Evolutionary conservation across 345 rosid species (phyloP).

Genomic region (Raphanus raphanistrum): DNA sequence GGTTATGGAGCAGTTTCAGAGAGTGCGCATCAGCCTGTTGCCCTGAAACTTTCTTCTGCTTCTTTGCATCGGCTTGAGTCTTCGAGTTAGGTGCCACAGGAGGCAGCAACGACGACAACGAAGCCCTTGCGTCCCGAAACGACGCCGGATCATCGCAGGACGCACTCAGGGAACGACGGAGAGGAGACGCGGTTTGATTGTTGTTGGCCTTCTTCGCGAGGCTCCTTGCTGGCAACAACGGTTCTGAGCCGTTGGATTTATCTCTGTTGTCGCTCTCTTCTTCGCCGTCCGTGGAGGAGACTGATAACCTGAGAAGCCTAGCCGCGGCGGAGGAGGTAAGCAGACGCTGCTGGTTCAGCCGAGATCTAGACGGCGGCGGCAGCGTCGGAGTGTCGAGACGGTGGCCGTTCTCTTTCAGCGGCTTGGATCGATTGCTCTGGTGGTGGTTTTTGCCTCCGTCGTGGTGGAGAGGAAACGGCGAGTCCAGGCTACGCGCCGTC

Average conservation of each 20-base stretch:
- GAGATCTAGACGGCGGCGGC: slow-evolving; percentile 36
- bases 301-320: slow-evolving; percentile 53
- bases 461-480: slow-evolving; percentile 39
- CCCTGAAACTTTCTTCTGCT: slow-evolving; percentile 45
- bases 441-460: slow-evolving; percentile 28
- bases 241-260: slow-evolving; percentile 18
- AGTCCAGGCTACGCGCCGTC: slow-evolving; percentile 51
- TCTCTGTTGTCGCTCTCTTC: background rate
- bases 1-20: slow-evolving; percentile 67
- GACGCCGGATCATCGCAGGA: slow-evolving; percentile 24
- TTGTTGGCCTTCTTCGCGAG: background rate
- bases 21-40: slow-evolving; percentile 67
- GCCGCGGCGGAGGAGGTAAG: slow-evolving; percentile 54
- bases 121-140: slow-evolving; percentile 34
- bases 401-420: slow-evolving; percentile 34
- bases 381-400: slow-evolving; percentile 37
- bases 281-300: slow-evolving; percentile 26
- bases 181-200: slow-evolving; percentile 19
- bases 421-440: slow-evolving; percentile 29
- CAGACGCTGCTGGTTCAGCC: slow-evolving; percentile 33
- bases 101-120: slow-evolving; percentile 53
- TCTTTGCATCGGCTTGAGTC: slow-evolving; percentile 43
- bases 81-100: slow-evolving; percentile 53
- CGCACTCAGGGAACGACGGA: slow-evolving; percentile 22
- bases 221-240: background rate